Base-by-base conservation (phyloP, 1,284 basidiomycete species). In the Volvariella volvacea region DNA sequence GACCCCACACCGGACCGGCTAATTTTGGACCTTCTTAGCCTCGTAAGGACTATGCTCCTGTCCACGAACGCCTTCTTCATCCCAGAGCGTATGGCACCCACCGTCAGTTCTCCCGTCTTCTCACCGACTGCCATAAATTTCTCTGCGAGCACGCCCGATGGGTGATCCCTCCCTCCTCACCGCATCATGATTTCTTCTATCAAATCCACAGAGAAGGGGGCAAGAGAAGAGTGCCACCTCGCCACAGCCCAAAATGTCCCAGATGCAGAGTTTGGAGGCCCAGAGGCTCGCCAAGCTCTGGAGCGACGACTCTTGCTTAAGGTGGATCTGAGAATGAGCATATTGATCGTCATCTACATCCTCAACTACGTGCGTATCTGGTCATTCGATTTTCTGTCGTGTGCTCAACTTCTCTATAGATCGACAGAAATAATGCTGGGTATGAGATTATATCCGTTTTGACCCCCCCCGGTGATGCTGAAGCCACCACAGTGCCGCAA, bases 371-470 rank as follows among this genome's bases (percentile, higher is more conserved):
- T 74, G 52, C 42, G 63, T 54, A 9, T 22, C 9, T 25, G 1
- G 21, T 28, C 6, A 12, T 3, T 22, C 6, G 2, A 8, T 4
- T 19, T 15, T 22, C n/a, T n/a, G n/a, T 22, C 4, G 28, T 19
- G 4, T 6, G 8, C n/a, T 36, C 19, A 36, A 3, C 6, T 36
- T 43, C 21, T n/a, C 22, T 31, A 46, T 46, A 85, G 76, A 74
- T 85, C 37, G 82, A 85, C 56, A 66, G 81, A 51, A 85, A 83
- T 53, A 85, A 83, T 65, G 78, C 74, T 30, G 67, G 70, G 80
- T 81, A 55, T 47, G 70, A n/a, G n/a, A n/a, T n/a, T n/a, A n/a
- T 57, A 34, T 44, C 14, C 25, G n/a, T 25, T n/a, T 12, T 28
- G 25, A 6, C 12, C 25, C 25, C 25, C 25, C 25, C 6, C 25